Base-by-base conservation (phyloP, 805 yeast species). In the Yamadazyma olivae region DNA sequence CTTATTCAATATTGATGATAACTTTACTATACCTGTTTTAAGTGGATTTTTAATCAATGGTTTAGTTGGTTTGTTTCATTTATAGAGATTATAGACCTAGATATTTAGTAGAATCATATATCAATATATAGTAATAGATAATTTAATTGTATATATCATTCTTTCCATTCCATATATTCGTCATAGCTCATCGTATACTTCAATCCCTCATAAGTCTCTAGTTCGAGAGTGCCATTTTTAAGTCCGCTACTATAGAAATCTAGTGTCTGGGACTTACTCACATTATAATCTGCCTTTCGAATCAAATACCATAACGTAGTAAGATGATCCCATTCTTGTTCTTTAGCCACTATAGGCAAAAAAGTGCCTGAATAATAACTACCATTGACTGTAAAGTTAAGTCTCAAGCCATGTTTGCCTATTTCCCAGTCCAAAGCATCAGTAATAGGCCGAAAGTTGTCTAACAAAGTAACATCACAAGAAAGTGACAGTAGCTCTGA, bases 1-100 rank as follows among this genome's bases (percentile, higher is more conserved):
- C 47, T 39, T 90, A 12, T 79, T 72, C 39, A 79, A 77, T 27
- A 64, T 90, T 61, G 99, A 93, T 59, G 99, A 93, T 56, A 93
- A 93, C 59, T 77, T 93, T 50, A 90, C 98, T 31, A 91, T 93
- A 41, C 99, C 99, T 5, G 87, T 87, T 1, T 60, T 91, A 28
- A 82, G 96, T 15, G 82, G 95, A 5, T 53, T 72, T 4, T 78
- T 83, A 48, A 66, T 89, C 44, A 70, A 71, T 51, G 60, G 59
- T 17, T 69, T 76, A 15, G 70, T 81, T 7, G 21, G 22, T 9
- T 15, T 21, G 7, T 19, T 20, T 20, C 30, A 22, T 3, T 4
- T 34, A 27, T 33, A 33, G 25, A 27, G 8, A 17, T 17, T 7
- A 25, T 7, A 35, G 4, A 19, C 19, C 5, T 28, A 15, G 21